Conservation (phyloP, 495 filamentous ascomycete species). For the Aspergillus egyptiacus region DNA sequence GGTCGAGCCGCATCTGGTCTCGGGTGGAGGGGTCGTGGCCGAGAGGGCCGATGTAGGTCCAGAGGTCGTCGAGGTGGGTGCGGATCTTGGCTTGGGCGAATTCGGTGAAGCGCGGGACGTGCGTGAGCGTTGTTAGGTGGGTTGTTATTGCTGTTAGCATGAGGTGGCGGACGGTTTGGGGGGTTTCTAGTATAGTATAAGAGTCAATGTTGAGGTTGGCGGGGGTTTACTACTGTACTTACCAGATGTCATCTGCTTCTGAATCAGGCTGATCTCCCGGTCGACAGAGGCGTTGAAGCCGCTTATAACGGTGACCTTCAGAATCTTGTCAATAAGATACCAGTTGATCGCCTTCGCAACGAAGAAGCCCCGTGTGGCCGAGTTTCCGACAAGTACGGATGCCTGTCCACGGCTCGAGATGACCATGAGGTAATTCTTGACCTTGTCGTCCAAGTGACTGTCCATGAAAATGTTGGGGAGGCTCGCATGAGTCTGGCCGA, state of each 20-base stretch:
- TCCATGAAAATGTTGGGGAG: slow-evolving; percentile 15
- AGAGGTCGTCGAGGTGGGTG: slow-evolving; percentile 15
- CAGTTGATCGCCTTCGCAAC: slow-evolving; percentile 24
- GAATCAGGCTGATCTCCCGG: slow-evolving; percentile 14
- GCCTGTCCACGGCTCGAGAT: slow-evolving; percentile 13
- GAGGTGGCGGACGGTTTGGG: slow-evolving; percentile 11
- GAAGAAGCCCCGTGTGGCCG: slow-evolving; percentile 16
- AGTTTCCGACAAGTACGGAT: slow-evolving; percentile 14
- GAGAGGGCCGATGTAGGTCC: slow-evolving; percentile 18
- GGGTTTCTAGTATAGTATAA: slow-evolving; percentile 13
- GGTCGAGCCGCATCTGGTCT: slow-evolving; percentile 14
- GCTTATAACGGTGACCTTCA: slow-evolving; percentile 13
- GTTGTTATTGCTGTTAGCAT: slow-evolving; percentile 15
- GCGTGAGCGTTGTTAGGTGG: background rate
- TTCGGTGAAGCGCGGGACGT: slow-evolving; percentile 17
- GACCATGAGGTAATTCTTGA: slow-evolving; percentile 18
- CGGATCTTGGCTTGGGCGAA: slow-evolving; percentile 14
- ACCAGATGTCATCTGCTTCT: slow-evolving; percentile 12
- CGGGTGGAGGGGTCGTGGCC: slow-evolving; percentile 6
- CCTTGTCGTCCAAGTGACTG: slow-evolving; percentile 6
- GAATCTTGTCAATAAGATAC: slow-evolving; percentile 15
- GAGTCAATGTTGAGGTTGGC: no score
- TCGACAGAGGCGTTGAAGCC: slow-evolving; percentile 19
- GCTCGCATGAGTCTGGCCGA: slow-evolving; percentile 11
- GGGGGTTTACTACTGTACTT: slow-evolving; percentile 12